Evolutionary conservation across 164 flowering plant species (phyloP), one percentile per base, ranked within the genome.

Genomic region (Tetrastigma voinierianum): DNA sequence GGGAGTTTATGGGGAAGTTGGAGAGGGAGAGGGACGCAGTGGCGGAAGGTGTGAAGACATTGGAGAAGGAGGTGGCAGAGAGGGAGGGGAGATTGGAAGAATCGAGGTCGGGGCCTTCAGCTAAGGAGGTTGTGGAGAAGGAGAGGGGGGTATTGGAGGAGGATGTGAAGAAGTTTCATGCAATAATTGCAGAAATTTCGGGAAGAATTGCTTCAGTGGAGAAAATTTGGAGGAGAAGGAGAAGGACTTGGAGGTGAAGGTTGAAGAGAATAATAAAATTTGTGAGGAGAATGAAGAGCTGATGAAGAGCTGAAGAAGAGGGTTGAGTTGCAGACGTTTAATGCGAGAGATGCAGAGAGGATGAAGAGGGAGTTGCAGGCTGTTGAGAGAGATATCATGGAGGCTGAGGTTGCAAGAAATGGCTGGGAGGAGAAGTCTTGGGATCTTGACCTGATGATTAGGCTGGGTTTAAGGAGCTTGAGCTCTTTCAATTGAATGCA

Each of bases 311-410:
- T 96, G 77, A 85, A 68, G 86, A 87, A 70, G 80, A 78, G 56
- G 70, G 76, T 87, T 44, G 90, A 90, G 67, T 72, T 72, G 46
- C 99, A 96, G 83, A 78, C 72, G 20, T 71, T 91, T 57, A 90
- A 87, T 70, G 64, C 80, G 17, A 78, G 98, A 72, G 99, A 90
- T 66, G 95, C 74, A 40, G 99, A 96, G 78, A 87, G 96, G 87
- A 96, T 90, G 97, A 89, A 79, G 82, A 85, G 87, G 77, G 98
- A 96, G 74, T 64, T 96, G 72, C 87, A 78, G 81, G 91, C 88
- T 9, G 83, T 90, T 68, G 99, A 89, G 82, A 84, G n/a, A n/a
- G n/a, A 95, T 64, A 83, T 82, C 64, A 82, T 65, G 45, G n/a
- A n/a, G 52, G 78, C 89, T 0, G 95, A 96, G 77, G 64, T 19